phyloP scores from a whole-genome alignment of 139 green algal genomes.

The Mychonastes homosphaera region DNA sequence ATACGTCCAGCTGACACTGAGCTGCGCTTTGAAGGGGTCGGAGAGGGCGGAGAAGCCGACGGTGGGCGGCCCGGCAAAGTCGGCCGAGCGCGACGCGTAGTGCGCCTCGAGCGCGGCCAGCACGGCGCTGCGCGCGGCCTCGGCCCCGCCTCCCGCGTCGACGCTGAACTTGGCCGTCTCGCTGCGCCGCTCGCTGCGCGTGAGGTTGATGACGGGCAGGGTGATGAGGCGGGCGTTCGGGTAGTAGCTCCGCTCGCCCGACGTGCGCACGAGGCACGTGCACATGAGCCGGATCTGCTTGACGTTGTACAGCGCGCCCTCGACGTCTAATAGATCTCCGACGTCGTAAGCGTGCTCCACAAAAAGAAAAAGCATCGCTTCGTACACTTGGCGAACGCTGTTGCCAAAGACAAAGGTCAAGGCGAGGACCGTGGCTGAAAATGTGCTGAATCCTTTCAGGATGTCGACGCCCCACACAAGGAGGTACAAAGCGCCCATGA shows the following conservation, averaged over 20 bases:
- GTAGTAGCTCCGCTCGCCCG: conserved; percentile 11
- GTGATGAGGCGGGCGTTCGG: conserved; percentile 18
- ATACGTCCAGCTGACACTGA: background rate
- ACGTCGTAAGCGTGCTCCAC: conserved; percentile 26
- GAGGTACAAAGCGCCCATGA: conserved; percentile 35
- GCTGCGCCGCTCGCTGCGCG: background rate
- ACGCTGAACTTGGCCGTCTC: conserved; percentile 12
- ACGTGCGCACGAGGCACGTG: conserved; percentile 9
- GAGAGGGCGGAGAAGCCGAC: too few species aligned
- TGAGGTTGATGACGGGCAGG: conserved; percentile 20
- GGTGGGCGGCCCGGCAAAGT: too few species aligned
- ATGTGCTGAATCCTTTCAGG: conserved; percentile 32
- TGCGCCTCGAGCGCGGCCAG: too few species aligned
- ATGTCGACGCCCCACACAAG: conserved; percentile 31
- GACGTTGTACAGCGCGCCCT: conserved; percentile 14
- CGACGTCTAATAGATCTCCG: conserved; percentile 26
- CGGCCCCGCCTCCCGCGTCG: conserved; percentile 1
- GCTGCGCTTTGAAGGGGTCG: conserved; percentile 4
- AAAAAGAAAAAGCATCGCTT: conserved; percentile 38
- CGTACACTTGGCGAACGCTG: conserved; percentile 31
- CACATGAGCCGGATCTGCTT: conserved; percentile 32
- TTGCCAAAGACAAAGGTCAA: conserved; percentile 50
- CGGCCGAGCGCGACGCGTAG: too few species aligned
- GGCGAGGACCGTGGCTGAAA: conserved; percentile 35
- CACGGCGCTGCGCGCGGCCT: background rate